Conservation (phyloP, 495 filamentous ascomycete species). For the Penicillium lividum region DNA sequence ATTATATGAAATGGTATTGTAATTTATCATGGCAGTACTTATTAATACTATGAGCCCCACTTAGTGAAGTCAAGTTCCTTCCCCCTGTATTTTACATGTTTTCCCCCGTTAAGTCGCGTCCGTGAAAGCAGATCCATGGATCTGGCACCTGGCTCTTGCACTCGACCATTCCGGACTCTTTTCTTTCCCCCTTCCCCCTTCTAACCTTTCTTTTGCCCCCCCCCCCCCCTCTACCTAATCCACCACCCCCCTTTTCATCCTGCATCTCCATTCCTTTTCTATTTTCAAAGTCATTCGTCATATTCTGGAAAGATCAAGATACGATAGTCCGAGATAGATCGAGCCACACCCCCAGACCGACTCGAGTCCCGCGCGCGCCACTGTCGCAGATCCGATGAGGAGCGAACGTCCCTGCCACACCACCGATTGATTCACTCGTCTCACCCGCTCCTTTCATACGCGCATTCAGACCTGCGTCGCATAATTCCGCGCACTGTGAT, state of each 20-base stretch:
- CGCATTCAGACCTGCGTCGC: conserved; percentile 16
- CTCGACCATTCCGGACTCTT: conserved; percentile 34
- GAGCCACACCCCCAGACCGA: background rate
- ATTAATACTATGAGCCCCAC: background rate
- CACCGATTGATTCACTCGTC: conserved; percentile 25
- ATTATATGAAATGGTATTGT: conserved; percentile 17
- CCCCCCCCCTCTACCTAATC: conserved; percentile 16
- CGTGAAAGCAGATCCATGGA: conserved; percentile 35
- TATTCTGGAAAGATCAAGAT: conserved; percentile 8
- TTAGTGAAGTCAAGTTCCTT: conserved; percentile 1
- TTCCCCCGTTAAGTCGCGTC: conserved; percentile 27
- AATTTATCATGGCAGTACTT: conserved; percentile 19
- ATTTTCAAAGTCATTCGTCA: conserved; percentile 20
- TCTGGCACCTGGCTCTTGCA: conserved; percentile 28
- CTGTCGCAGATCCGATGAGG: conserved; percentile 32
- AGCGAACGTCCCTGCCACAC: conserved; percentile 15
- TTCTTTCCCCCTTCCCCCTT: conserved; percentile 28
- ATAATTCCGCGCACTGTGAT: conserved; percentile 23
- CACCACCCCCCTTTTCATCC: conserved; percentile 28
- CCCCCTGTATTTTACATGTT: conserved; percentile 19
- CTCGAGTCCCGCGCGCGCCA: conserved; percentile 22
- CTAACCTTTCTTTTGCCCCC: conserved; percentile 17
- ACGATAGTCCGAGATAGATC: background rate
- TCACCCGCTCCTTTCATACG: conserved; percentile 17
- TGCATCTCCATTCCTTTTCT: conserved; percentile 23